phyloP scores from a whole-genome alignment of 2,329 filamentous ascomycete genomes.

The Penicillium sp. region DNA sequence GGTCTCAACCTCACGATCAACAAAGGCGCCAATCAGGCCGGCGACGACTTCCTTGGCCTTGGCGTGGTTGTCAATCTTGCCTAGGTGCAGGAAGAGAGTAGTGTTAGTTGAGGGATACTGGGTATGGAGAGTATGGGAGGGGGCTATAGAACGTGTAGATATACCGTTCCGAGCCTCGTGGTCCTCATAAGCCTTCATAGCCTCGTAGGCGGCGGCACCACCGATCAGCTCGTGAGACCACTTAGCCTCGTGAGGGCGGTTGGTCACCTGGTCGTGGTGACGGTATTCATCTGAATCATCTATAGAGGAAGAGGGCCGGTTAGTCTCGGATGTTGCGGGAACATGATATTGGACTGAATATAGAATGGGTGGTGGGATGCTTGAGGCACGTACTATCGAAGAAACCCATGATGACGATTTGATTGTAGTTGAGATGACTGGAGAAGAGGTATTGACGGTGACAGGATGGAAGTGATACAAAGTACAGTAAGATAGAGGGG shows the following conservation, averaged over 20 bases:
- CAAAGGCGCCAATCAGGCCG: conserved; percentile 75
- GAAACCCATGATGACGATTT: conserved; percentile 32
- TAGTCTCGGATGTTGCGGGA: conserved; percentile 48
- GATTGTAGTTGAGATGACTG: not conserved
- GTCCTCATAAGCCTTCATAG: conserved; percentile 80
- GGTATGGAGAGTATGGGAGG: not conserved
- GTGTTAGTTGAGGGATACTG: not conserved
- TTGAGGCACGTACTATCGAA: conserved; percentile 28
- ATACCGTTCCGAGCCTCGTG: conserved; percentile 71
- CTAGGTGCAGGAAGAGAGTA: conserved; percentile 44
- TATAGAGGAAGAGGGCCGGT: conserved; percentile 6
- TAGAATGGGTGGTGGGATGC: not conserved
- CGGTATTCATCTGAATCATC: conserved; percentile 57
- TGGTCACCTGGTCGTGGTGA: conserved; percentile 44
- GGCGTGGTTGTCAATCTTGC: conserved; percentile 70
- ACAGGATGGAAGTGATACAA: not conserved
- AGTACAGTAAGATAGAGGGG: not conserved
- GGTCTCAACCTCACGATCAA: conserved; percentile 75
- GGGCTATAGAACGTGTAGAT: not conserved
- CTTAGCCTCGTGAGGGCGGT: conserved; percentile 61
- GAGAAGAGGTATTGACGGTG: not conserved
- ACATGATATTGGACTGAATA: not conserved
- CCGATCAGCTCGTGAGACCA: conserved; percentile 76
- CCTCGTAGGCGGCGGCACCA: conserved; percentile 77
- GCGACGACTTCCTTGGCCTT: conserved; percentile 80